Evolutionary conservation across 176 grass and related monocot species (phyloP).

Genomic region (Chrysopogon serrulatus): DNA sequence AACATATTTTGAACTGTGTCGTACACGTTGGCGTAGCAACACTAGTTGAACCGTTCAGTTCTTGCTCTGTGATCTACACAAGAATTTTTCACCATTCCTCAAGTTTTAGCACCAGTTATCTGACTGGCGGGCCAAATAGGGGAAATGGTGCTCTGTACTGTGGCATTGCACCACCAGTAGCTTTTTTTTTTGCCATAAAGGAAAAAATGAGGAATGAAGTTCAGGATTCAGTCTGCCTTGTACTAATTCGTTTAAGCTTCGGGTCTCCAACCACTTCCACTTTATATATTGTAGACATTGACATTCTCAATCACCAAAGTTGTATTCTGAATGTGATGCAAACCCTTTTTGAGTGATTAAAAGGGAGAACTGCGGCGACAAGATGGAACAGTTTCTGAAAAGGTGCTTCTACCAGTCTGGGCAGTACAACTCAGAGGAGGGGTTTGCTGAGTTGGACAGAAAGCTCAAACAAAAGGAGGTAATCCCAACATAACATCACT

Average conservation of each 20-base stretch:
- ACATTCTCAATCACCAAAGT: not conserved
- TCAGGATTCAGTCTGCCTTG: not conserved
- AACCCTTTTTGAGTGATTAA: not conserved
- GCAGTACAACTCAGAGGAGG: constrained; percentile 73
- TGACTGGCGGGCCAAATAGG: not conserved
- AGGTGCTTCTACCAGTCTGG: constrained; percentile 92
- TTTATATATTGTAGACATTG: not conserved
- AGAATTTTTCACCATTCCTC: not conserved
- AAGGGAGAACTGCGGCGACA: constrained; percentile 81
- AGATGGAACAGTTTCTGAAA: constrained; percentile 86
- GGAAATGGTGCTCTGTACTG: not conserved
- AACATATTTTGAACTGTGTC: not conserved
- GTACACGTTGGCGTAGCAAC: not conserved
- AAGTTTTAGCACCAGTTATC: not conserved
- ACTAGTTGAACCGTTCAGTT: not conserved
- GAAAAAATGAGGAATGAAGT: not conserved
- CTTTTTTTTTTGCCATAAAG: not conserved
- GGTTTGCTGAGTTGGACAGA: constrained; percentile 69
- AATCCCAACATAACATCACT: not conserved
- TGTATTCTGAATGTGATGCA: not conserved
- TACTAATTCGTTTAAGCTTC: not conserved
- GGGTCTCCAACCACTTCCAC: not conserved
- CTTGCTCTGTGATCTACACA: not conserved
- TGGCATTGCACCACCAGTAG: not conserved
- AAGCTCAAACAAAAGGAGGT: constrained; percentile 93